Conservation (phyloP, 2,329 filamentous ascomycete species). For the Harringtonia aguacate region DNA sequence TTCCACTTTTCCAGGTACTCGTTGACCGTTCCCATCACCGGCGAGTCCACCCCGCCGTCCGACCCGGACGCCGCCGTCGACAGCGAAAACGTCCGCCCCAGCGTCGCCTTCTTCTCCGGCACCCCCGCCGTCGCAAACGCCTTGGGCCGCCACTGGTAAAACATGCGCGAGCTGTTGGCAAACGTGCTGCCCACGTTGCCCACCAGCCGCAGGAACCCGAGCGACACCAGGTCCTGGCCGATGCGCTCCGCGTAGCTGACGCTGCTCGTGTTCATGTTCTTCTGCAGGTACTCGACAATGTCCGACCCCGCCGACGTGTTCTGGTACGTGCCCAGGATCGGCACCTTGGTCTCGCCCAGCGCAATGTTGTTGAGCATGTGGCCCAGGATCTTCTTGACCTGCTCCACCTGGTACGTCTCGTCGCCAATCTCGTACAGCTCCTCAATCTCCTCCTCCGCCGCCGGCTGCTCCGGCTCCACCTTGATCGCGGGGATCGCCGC, state of each 20-base stretch:
- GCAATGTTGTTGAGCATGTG: slow-evolving; percentile 83
- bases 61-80: neutral
- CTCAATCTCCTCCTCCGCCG: slow-evolving; percentile 54
- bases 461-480: slow-evolving; percentile 52
- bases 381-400: slow-evolving; percentile 79
- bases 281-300: slow-evolving; percentile 91
- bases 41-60: slow-evolving; percentile 57
- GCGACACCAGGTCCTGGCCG: slow-evolving; percentile 80
- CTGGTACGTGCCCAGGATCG: slow-evolving; percentile 87
- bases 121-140: slow-evolving; percentile 80
- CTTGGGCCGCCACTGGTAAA: slow-evolving; percentile 93
- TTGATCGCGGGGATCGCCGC: slow-evolving; percentile 66
- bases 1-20: slow-evolving; percentile 93
- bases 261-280: slow-evolving; percentile 71
- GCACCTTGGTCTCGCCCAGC: slow-evolving; percentile 84
- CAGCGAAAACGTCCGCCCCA: slow-evolving; percentile 65
- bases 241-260: slow-evolving; percentile 89
- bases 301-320: slow-evolving; percentile 88
- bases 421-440: slow-evolving; percentile 86
- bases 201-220: slow-evolving; percentile 80
- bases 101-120: slow-evolving; percentile 71
- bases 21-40: slow-evolving; percentile 69
- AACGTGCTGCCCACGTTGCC: slow-evolving; percentile 94
- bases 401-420: slow-evolving; percentile 70
- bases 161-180: slow-evolving; percentile 94